These are phyloP conservation scores for Spathaspora arborariae DNA, from an alignment of 805 yeast genomes.

Conservation along the genomic window DNA sequence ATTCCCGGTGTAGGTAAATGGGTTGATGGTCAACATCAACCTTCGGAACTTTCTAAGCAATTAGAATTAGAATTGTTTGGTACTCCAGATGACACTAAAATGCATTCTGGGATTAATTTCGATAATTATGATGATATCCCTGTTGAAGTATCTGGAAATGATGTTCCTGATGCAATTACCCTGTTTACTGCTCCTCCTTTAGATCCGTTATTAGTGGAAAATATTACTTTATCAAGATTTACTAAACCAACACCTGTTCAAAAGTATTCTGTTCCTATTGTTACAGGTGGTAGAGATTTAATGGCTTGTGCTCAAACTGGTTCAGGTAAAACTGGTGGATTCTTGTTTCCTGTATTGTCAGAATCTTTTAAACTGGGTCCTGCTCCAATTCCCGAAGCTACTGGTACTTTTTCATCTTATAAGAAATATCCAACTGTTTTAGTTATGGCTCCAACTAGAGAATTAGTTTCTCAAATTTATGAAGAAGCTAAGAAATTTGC, in stretches of 20 bases:
- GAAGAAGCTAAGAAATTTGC: constrained; percentile 95
- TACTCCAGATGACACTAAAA: constrained; percentile 61
- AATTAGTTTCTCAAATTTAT: constrained; percentile 92
- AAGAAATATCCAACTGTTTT: constrained; percentile 93
- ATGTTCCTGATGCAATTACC: constrained; percentile 90
- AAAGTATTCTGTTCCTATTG: constrained; percentile 89
- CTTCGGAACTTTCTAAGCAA: constrained; percentile 66
- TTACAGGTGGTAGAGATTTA: constrained; percentile 83
- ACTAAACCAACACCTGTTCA: constrained; percentile 96
- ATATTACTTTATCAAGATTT: constrained; percentile 84
- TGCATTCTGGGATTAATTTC: constrained; percentile 96
- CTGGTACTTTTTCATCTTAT: constrained; percentile 54
- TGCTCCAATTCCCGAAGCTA: constrained; percentile 48
- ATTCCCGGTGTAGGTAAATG: constrained; percentile 74
- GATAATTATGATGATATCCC: constrained; percentile 99
- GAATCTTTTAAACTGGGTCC: constrained; percentile 91
- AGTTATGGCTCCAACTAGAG: constrained; percentile 98
- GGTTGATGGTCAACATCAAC: constrained; percentile 83
- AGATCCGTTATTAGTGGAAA: constrained; percentile 79
- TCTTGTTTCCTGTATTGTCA: constrained; percentile 94
- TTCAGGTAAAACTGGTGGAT: constrained; percentile 99
- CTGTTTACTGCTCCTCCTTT: constrained; percentile 90
- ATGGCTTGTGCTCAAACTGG: constrained; percentile 99
- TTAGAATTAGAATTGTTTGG: constrained; percentile 85
- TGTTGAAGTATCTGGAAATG: constrained; percentile 94